phyloP scores from a whole-genome alignment of 306 rosid genomes.

The Carpinus fangiana region DNA sequence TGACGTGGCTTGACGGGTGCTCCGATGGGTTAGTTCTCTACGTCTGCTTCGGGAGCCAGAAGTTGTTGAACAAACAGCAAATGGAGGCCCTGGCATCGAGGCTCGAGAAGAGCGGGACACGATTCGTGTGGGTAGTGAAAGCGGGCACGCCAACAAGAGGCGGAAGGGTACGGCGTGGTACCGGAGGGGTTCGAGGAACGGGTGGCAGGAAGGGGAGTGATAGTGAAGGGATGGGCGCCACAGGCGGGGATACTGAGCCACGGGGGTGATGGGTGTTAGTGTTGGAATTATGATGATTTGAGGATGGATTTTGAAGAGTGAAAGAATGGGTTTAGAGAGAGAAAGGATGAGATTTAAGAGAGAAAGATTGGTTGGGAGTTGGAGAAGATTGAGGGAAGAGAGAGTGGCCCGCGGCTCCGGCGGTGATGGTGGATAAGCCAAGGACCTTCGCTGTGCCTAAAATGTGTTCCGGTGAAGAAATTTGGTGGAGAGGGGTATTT shows the following conservation, averaged over 20 bases:
- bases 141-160: conserved; percentile 15
- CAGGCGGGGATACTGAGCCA: conserved; percentile 49
- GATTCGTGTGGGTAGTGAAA: conserved; percentile 66
- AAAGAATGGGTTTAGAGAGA: too few relatives aligned
- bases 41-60: conserved; percentile 81
- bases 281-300: too few relatives aligned
- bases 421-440: too few relatives aligned
- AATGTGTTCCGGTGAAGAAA: too few relatives aligned
- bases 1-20: conserved; percentile 52
- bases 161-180: conserved; percentile 32
- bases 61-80: conserved; percentile 40
- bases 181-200: conserved; percentile 57
- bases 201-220: conserved; percentile 44
- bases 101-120: conserved; percentile 45
- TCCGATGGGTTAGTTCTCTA: conserved; percentile 60
- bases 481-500: too few relatives aligned
- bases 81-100: conserved; percentile 68
- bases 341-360: too few relatives aligned
- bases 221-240: conserved; percentile 53
- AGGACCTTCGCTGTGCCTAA: too few relatives aligned
- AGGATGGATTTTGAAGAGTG: too few relatives aligned
- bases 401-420: too few relatives aligned
- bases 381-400: too few relatives aligned
- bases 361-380: too few relatives aligned
- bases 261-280: too few relatives aligned